phyloP scores from a whole-genome alignment of 805 yeast genomes.

The Saturnispora dispora region DNA sequence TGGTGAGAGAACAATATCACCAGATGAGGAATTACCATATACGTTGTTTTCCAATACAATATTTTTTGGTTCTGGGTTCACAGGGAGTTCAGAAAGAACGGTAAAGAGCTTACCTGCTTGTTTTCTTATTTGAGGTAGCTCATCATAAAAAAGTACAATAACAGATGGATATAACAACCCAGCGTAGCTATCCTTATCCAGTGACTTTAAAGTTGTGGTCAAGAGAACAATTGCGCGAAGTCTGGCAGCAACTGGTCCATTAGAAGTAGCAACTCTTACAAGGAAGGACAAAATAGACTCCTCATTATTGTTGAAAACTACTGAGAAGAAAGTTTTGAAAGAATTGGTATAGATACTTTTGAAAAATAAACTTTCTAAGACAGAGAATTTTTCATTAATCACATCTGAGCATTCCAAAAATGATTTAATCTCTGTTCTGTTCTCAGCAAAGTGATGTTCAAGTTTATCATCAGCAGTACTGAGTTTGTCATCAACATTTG shows the following conservation, averaged over 20 bases:
- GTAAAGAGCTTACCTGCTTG: constrained; percentile 32
- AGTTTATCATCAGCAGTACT: constrained; percentile 17
- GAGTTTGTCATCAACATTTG: constrained; percentile 17
- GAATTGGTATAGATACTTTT: constrained; percentile 29
- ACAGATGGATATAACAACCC: constrained; percentile 54
- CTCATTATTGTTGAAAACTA: constrained; percentile 13
- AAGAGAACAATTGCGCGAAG: constrained; percentile 38
- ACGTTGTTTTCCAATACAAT: constrained; percentile 46
- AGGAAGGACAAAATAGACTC: constrained; percentile 44
- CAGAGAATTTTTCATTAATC: constrained; percentile 33
- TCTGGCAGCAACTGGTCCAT: constrained; percentile 51
- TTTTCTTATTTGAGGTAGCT: constrained; percentile 41
- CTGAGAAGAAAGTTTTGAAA: constrained; percentile 13
- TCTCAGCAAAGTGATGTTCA: constrained; percentile 4
- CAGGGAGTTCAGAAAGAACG: constrained; percentile 20
- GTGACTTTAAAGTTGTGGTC: constrained; percentile 28
- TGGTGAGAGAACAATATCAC: constrained; percentile 47
- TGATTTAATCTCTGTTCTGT: constrained; percentile 20
- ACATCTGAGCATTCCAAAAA: constrained; percentile 28
- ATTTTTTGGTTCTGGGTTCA: constrained; percentile 26
- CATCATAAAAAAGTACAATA: constrained; percentile 44
- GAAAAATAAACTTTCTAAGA: constrained; percentile 35
- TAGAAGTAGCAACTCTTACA: constrained; percentile 46
- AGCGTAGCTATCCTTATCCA: constrained; percentile 27
- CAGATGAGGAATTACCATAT: constrained; percentile 42